A percentile compares a stretch with the other conserved stretches of the same genome.
phyloP scores from a whole-genome alignment of 1,139 yeast genomes.

The Pichia sp. region DNA sequence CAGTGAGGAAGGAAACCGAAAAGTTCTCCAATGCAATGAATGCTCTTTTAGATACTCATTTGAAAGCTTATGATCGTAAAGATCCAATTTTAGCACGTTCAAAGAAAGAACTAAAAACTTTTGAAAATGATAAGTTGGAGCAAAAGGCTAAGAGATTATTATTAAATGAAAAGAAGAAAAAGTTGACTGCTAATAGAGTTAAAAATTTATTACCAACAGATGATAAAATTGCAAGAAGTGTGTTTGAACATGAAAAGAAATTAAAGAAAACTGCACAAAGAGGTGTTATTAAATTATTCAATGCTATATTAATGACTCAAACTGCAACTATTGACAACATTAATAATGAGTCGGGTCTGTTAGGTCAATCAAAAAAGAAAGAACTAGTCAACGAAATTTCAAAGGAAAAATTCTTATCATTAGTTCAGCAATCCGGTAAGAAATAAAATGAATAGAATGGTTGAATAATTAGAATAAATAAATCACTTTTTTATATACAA shows the following conservation, averaged over 20 bases:
- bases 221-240: slow-evolving; percentile 43
- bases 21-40: slow-evolving; percentile 66
- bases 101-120: slow-evolving; percentile 59
- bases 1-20: slow-evolving; percentile 48
- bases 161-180: slow-evolving; percentile 62
- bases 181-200: slow-evolving; percentile 62
- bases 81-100: slow-evolving; percentile 87
- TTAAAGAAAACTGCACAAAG: slow-evolving; percentile 82
- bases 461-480: slow-evolving; percentile 1
- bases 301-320: slow-evolving; percentile 85
- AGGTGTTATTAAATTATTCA: slow-evolving; percentile 88
- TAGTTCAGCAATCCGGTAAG: slow-evolving; percentile 77
- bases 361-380: slow-evolving; percentile 39
- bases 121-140: slow-evolving; percentile 78
- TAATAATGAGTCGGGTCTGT: slow-evolving; percentile 19
- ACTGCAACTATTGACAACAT: slow-evolving; percentile 40
- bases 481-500: neutral
- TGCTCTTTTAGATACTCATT: slow-evolving; percentile 76
- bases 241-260: slow-evolving; percentile 62
- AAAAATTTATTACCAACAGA: slow-evolving; percentile 57
- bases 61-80: slow-evolving; percentile 80
- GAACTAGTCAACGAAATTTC: slow-evolving; percentile 75
- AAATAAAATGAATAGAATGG: slow-evolving; percentile 4
- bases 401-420: slow-evolving; percentile 82
- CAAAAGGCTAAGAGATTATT: slow-evolving; percentile 72